Base-by-base conservation (phyloP, 352 stramenopile genomes). In the Phytophthora meadii region DNA sequence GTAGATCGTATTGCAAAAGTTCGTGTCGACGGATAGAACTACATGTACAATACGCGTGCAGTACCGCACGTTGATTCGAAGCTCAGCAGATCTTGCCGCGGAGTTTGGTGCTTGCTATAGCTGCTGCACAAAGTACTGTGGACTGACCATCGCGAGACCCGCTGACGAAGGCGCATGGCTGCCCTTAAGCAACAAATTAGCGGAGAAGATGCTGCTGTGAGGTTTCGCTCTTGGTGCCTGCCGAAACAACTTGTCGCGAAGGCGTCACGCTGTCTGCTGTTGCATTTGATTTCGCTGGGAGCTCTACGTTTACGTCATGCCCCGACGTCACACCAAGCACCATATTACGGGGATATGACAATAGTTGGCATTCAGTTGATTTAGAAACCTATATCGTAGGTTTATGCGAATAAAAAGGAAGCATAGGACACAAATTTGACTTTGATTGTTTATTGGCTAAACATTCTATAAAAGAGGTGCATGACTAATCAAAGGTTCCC, bases 261-360 rank as follows among this genome's bases (percentile, higher is more conserved):
- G 15, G 34, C 59, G 41, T 44, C 45, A 51, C 28, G 12, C 24
- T 50, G 34, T 54, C 54, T 61, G 46, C 39, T 54, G 46, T 27
- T 5, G 5, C 5, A 45, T 25, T 28, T 75, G 67, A 61, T 75
- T 75, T 71, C 66, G 61, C 61, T 70, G 60, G 50, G 10, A 34
- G 54, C 14, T 19, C 9, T 15, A 11, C 24, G 68, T 69, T 75
- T 75, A 69, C 68, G 68, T 72, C 54, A 75, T 72, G 47, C 37
- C 9, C 22, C 2, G 22, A 28, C 54, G 59, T 56, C 55, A 55
- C 48, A 65, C 56, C 63, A 71, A 71, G 63, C 63, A 71, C 56
- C 56, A 65, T 36, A 56, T 40, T 41, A 53, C 28, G 40, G 49
- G 41, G 19, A 17, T 47, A 7, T 48, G 51, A 48, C 37, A 58